Base-by-base conservation (phyloP, 768 basidiomycete species). In the Clitopilus passeckerianus region DNA sequence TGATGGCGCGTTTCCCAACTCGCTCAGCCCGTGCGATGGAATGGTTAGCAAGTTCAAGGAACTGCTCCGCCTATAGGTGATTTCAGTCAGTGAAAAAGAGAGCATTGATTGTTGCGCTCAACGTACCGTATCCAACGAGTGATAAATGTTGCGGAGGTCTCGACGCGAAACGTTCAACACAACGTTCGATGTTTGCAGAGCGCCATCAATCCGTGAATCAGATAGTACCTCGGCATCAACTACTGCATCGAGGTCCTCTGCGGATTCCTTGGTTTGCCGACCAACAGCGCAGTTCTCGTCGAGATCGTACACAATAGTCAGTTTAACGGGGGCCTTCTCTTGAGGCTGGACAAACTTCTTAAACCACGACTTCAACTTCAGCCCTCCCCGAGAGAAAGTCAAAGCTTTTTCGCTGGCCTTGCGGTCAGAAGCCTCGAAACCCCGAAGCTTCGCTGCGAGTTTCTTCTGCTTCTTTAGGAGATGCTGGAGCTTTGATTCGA, bases 361-460 rank as follows among this genome's bases (percentile, higher is more conserved):
- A 65, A 86, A 71, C 88, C 88, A 89, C 5, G 81, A 77, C 63
- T 83, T 86, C 50, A 89, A 67, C 62, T 77, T 82, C 52, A 18
- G 10, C n/a, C 46, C 20, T 16, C 46, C 46, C 15, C 46, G 46
- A 4, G 46, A 50, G 2, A 50, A 18, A 10, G 46, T 50, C 46
- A 50, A 18, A 18, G 16, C 22, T 50, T 50, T 50, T 16, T 50
- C 46, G 16, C 46, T 12, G 46, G 15, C 18, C 5, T 50, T n/a
- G 16, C 20, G 46, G 5, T 50, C 46, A 12, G 18, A 50, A 12
- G 46, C 20, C 12, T 50, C 46, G 10, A 71, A 54, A 33, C 72
- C 73, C 35, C 62, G 64, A 24, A 75, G 64, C 56, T 72, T 73
- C 12, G 74, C 74, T 61, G 74, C 72, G 16, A 74, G 58, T 35